Base-by-base conservation (phyloP, 2,329 filamentous ascomycete species). In the Calonectria leucothoes region DNA sequence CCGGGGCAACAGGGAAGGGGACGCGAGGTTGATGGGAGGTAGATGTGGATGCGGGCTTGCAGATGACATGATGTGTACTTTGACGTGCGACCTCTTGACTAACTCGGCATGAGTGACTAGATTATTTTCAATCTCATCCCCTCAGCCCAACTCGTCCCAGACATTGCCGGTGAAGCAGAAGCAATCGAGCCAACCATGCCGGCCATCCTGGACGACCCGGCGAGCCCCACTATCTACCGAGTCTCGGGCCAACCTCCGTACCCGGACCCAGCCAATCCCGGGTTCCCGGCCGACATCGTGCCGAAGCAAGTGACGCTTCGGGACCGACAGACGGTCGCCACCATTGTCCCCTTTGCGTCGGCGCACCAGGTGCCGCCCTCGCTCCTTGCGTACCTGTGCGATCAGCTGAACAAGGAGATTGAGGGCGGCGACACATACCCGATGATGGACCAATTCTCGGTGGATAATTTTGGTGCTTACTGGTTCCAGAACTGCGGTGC, bases 401-500 rank as follows among this genome's bases (percentile, higher is more conserved):
- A 95, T 81, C 93, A 97, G 85, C 90, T 98, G 79, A 96, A 96
- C 83, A 93, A 94, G 84, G 95, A 98, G 84, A 97, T 98, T 81
- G 94, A 97, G 81, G 94, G 95, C 84, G 95, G 95, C 70, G 95
- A 98, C 83, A 97, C 95, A 1, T 98, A 98, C 83, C 95, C 95
- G 27, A 96, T 97, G 94, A 91, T 93, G 79, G 93, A 96, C 66
- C 88, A 92, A 23, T 91, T 98, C 84, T 87, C 93, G 6, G 86
- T 93, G n/a, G 91, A 94, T 25, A 91, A 89, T 75, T 98, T 98
- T 82, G 93, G 92, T 12, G 87, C 90, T 67, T 97, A 97, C 85
- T 98, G 95, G 95, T 96, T 98, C 83, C 94, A 95, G 81, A 95
- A 95, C 84, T 98, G 98, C 81, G 95, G 91, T 59, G 95, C 94